Evolutionary conservation across 768 basidiomycete genomes (phyloP).

Genomic region (Leucogyrophana mollusca): DNA sequence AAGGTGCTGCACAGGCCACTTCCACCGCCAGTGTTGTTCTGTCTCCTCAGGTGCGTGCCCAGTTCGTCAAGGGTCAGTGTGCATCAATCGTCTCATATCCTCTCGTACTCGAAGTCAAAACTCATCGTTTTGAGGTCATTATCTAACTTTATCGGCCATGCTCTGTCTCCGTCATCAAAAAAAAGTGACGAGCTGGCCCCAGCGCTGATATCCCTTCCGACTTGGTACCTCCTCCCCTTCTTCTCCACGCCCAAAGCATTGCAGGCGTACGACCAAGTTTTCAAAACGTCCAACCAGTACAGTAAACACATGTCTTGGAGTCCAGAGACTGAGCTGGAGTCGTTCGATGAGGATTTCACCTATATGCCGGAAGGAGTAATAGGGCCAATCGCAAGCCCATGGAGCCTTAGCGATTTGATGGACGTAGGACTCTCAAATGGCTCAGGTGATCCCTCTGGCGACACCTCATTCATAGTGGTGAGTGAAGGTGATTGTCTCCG

Average conservation of each 20-base stretch:
- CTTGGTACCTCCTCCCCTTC: conserved; percentile 65
- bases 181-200: conserved; percentile 11
- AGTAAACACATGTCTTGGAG: conserved; percentile 24
- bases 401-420: conserved; percentile 35
- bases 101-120: conserved; percentile 56
- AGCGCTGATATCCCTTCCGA: conserved; percentile 31
- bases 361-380: conserved; percentile 19
- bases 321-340: conserved; percentile 20
- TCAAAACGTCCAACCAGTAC: conserved; percentile 16
- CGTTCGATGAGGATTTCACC: conserved; percentile 29
- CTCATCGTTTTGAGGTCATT: conserved; percentile 74
- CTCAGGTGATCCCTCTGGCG: conserved; percentile 15
- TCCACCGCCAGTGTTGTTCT: conserved; percentile 66
- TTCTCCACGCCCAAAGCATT: conserved; percentile 56
- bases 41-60: conserved; percentile 53
- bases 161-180: conserved; percentile 30
- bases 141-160: conserved; percentile 59
- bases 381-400: conserved; percentile 16
- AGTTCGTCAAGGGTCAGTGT: neutral
- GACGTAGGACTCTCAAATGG: conserved; percentile 17
- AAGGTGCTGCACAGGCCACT: conserved; percentile 41
- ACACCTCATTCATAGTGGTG: conserved; percentile 26
- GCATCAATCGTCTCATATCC: conserved; percentile 8
- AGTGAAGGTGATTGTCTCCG: conserved; percentile 11
- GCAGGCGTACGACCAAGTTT: conserved; percentile 51